Evolutionary conservation across 2,329 filamentous ascomycete species (phyloP), one percentile per base, ranked within the genome.

Genomic region (Exserohilum rostratum): DNA sequence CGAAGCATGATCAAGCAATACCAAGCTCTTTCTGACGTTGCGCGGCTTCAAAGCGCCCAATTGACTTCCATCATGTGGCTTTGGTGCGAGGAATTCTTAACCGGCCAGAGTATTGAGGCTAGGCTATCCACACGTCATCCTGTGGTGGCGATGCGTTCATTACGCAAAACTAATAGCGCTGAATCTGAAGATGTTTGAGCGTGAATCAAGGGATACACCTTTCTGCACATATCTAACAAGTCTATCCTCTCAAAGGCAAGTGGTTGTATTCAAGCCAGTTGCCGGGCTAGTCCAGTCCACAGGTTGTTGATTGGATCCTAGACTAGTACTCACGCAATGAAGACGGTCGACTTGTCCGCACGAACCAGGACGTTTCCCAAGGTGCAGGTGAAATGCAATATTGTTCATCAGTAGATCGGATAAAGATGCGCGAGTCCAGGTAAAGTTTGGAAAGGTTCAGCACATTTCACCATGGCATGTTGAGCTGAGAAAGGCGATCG

Each of bases 1-100:
- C 18, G 18, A 20, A 52, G 20, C 35, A 46, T 9, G 9, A 17
- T 31, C 9, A 51, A 55, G 52, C 35, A 29, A 44, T 20, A 17
- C 22, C 17, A 39, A 54, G 46, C 39, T 17, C 37, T 31, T 6
- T 42, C 30, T 29, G 35, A 37, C 22, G 22, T 15, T 27, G 12
- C n/a, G 9, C 30, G n/a, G n/a, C n/a, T 15, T 35, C 17, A 22
- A 33, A 25, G 18, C 13, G n/a, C n/a, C n/a, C 2, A 5, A 7
- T 25, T 25, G 20, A 25, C n/a, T 12, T 4, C 2, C 6, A 35
- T 25, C 7, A 9, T 35, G 30, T 6, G 4, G 18, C n/a, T 35
- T 25, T 18, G 11, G n/a, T 20, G 10, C 27, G 40, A 31, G 27
- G 9, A 27, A 5, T 43, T 11, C 9, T 22, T n/a, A 29, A n/a